Percentiles rank a stretch among this genome's conserved stretches.
Evolutionary conservation across 2,329 filamentous ascomycete genomes (phyloP).

Genomic region (Cladosporium sp.): DNA sequence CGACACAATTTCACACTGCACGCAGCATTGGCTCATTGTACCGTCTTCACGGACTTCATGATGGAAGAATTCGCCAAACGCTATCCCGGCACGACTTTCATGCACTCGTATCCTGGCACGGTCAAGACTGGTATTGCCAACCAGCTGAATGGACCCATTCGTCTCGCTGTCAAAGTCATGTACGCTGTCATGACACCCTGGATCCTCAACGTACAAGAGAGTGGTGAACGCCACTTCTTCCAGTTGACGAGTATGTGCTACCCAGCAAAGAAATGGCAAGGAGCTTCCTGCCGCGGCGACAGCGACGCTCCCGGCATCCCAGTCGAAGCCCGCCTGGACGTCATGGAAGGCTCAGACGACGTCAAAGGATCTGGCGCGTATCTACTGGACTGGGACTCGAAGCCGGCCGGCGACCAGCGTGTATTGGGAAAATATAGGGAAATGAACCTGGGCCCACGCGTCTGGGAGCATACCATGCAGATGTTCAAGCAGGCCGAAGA

Average conservation of each 20-base stretch:
- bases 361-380: conserved; percentile 33
- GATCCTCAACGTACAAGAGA: conserved; percentile 38
- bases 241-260: conserved; percentile 35
- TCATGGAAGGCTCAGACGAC: conserved; percentile 29
- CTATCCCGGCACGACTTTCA: conserved; percentile 46
- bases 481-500: conserved; percentile 30
- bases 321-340: conserved; percentile 24
- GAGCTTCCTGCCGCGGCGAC: conserved; percentile 3
- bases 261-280: conserved; percentile 18
- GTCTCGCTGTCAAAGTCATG: conserved; percentile 31
- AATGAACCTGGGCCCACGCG: conserved; percentile 26
- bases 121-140: conserved; percentile 45
- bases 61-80: conserved; percentile 47
- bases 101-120: conserved; percentile 47
- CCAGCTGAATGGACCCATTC: conserved; percentile 31
- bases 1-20: conserved; percentile 36
- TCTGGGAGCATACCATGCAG: conserved; percentile 36
- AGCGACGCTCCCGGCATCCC: conserved; percentile 26
- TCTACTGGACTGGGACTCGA: conserved; percentile 36
- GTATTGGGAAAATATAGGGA: conserved; percentile 31
- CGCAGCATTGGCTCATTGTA: conserved; percentile 38
- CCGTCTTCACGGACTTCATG: conserved; percentile 49
- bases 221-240: conserved; percentile 45
- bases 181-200: conserved; percentile 36
- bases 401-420: conserved; percentile 30